Conservation (phyloP, 495 filamentous ascomycete species). For the Lophiotrema nucula region DNA sequence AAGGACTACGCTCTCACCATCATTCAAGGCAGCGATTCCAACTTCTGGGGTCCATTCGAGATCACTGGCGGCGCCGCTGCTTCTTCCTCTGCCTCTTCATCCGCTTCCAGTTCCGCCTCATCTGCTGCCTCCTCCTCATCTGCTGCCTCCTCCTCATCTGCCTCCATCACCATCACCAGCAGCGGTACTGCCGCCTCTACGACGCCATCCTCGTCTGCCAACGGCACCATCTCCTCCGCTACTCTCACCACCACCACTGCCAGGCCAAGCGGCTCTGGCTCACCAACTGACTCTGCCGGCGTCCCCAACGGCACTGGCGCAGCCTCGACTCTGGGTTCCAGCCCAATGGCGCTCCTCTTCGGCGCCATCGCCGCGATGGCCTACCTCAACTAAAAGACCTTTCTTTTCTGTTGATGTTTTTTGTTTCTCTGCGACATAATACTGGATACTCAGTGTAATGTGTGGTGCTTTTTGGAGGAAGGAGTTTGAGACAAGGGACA, state of each 20-base stretch:
- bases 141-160: conserved; percentile 4
- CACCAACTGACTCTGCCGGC: conserved; percentile 6
- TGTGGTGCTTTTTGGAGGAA: not conserved
- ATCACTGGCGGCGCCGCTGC: conserved; percentile 32
- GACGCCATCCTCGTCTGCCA: not conserved
- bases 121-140: conserved; percentile 14
- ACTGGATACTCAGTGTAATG: not conserved
- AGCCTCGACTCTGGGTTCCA: conserved; percentile 29
- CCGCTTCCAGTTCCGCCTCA: conserved; percentile 15
- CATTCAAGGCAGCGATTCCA: conserved; percentile 36
- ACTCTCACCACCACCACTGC: conserved; percentile 19
- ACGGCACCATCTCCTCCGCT: conserved; percentile 9
- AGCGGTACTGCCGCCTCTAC: conserved; percentile 4
- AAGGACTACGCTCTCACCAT: conserved; percentile 41
- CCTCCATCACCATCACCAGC: not conserved
- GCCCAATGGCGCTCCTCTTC: conserved; percentile 40
- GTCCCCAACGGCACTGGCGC: conserved; percentile 25
- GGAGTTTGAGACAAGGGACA: not conserved
- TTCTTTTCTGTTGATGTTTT: not conserved
- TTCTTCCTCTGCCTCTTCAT: conserved; percentile 3
- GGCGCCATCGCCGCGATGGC: conserved; percentile 41
- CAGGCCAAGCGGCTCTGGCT: conserved; percentile 6
- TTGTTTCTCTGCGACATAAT: not conserved
- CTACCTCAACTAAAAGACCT: conserved; percentile 35
- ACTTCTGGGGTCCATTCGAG: conserved; percentile 41